Conservation (phyloP, 2,329 filamentous ascomycete genomes). For the Fusarium bactridioides region DNA sequence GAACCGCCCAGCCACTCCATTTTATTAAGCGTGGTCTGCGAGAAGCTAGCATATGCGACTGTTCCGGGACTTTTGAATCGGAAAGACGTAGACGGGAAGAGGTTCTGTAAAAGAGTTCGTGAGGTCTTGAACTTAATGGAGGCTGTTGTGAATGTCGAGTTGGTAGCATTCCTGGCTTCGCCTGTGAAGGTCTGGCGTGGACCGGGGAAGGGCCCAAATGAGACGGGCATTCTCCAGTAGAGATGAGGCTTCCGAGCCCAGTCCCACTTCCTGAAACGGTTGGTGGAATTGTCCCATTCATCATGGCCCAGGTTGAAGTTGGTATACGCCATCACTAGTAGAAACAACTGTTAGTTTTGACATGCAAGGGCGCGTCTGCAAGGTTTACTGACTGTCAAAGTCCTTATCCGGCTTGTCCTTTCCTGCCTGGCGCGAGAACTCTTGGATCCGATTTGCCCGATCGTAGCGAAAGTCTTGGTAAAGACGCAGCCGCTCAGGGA, state of each 20-base stretch:
- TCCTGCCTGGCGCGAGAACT: slow-evolving; percentile 62
- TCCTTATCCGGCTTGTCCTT: slow-evolving; percentile 18
- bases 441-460: slow-evolving; percentile 65
- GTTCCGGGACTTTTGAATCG: slow-evolving; percentile 60
- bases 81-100: slow-evolving; percentile 55
- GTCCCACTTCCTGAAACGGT: slow-evolving; percentile 19
- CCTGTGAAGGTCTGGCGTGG: slow-evolving; percentile 34
- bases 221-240: slow-evolving; percentile 37
- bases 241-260: slow-evolving; percentile 21
- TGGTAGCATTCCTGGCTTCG: background rate
- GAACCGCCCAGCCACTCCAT: slow-evolving; percentile 68
- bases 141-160: slow-evolving; percentile 50
- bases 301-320: slow-evolving; percentile 34
- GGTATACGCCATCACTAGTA: slow-evolving; percentile 25
- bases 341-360: background rate
- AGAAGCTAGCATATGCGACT: slow-evolving; percentile 54
- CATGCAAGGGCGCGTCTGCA: rapidly evolving
- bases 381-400: slow-evolving; percentile 13
- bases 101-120: slow-evolving; percentile 52
- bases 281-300: slow-evolving; percentile 27
- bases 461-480: slow-evolving; percentile 67
- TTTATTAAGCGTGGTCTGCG: slow-evolving; percentile 55
- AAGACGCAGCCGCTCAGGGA: slow-evolving; percentile 64
- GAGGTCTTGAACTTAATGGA: slow-evolving; percentile 61
- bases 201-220: slow-evolving; percentile 36